Conservation (phyloP, 1,284 basidiomycete species). For the Cerioporus squamosus region DNA sequence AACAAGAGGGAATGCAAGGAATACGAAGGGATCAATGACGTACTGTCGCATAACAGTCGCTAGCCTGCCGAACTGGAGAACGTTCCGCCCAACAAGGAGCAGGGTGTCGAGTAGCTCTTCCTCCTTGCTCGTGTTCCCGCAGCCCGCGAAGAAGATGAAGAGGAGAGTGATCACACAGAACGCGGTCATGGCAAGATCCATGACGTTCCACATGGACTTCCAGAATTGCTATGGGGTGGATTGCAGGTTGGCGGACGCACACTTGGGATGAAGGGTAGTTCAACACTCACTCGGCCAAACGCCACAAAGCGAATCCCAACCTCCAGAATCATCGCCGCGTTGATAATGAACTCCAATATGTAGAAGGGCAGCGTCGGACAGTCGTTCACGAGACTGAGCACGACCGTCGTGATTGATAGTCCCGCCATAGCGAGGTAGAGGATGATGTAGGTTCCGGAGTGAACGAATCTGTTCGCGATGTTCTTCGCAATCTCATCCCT, state of each 20-base stretch:
- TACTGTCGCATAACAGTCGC: conserved; percentile 91
- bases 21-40: conserved; percentile 34
- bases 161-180: conserved; percentile 89
- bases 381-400: conserved; percentile 81
- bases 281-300: conserved; percentile 77
- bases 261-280: not conserved
- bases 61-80: conserved; percentile 88
- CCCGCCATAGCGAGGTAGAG: conserved; percentile 92
- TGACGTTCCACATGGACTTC: conserved; percentile 88
- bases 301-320: conserved; percentile 88
- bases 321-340: conserved; percentile 91
- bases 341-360: conserved; percentile 89
- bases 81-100: conserved; percentile 87
- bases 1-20: not conserved
- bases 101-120: conserved; percentile 93
- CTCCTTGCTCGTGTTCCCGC: conserved; percentile 77
- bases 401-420: conserved; percentile 87
- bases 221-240: conserved; percentile 82
- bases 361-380: conserved; percentile 87
- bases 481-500: conserved; percentile 79
- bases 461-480: conserved; percentile 85
- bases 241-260: not conserved
- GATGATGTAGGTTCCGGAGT: conserved; percentile 80
- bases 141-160: conserved; percentile 83
- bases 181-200: conserved; percentile 83